Percentiles rank a stretch among this genome's conserved stretches.
These are phyloP conservation scores for Afroboletus lepidellus DNA, from an alignment of 1,284 basidiomycete species.

Conservation along the genomic window DNA sequence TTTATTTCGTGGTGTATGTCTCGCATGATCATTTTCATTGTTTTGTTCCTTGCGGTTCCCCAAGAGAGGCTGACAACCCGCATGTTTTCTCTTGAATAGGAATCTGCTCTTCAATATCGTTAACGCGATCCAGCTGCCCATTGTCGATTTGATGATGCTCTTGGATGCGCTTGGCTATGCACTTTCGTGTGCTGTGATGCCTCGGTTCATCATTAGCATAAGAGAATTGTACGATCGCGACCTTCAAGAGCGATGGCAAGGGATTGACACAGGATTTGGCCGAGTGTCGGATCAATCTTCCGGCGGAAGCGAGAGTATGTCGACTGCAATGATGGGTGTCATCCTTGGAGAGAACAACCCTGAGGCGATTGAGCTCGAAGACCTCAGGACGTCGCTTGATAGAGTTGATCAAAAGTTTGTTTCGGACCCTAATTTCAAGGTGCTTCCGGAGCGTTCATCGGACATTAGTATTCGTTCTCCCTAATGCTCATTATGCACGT, in stretches of 20 bases:
- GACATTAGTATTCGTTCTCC: no score
- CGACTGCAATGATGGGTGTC: background rate
- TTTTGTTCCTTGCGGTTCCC: background rate
- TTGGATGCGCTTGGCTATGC: slow-evolving; percentile 3
- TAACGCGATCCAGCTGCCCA: background rate
- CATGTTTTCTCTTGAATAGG: background rate
- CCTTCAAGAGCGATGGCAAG: background rate
- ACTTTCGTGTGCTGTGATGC: slow-evolving; percentile 7
- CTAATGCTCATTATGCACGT: no score
- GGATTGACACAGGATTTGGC: slow-evolving; percentile 10
- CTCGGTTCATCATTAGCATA: slow-evolving; percentile 14
- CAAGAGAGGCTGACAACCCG: background rate
- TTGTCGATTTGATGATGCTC: background rate
- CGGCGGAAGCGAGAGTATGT: background rate
- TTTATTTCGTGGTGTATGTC: slow-evolving; percentile 6
- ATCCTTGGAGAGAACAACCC: background rate
- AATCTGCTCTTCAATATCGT: slow-evolving; percentile 3
- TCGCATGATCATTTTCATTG: background rate
- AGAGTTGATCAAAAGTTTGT: background rate
- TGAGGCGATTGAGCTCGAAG: background rate
- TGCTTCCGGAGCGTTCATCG: background rate
- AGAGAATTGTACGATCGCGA: slow-evolving; percentile 9
- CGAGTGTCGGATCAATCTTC: background rate
- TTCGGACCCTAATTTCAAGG: background rate
- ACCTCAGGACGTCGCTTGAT: background rate